These are phyloP conservation scores for Silene uniflora DNA, from an alignment of 148 eudicot species.

Conservation along the genomic window DNA sequence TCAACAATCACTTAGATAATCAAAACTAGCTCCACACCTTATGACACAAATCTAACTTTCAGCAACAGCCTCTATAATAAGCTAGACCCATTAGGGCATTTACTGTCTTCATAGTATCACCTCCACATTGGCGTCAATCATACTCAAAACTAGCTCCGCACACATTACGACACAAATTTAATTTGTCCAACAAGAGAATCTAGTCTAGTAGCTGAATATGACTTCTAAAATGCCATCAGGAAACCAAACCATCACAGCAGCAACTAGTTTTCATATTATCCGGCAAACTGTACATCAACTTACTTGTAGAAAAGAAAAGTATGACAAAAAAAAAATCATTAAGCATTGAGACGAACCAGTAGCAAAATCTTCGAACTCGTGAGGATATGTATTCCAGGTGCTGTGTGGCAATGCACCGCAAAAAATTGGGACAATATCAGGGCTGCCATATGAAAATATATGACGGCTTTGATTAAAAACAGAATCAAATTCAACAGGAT, in stretches of 20 bases:
- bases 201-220: background rate
- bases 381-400: slow-evolving; percentile 92
- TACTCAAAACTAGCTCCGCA: background rate
- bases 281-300: background rate
- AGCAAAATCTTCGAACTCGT: slow-evolving; percentile 93
- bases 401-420: slow-evolving; percentile 82
- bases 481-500: slow-evolving; percentile 98
- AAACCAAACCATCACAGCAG: background rate
- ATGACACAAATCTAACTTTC: too few species aligned
- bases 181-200: background rate
- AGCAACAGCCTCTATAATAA: too few species aligned
- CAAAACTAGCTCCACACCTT: too few species aligned
- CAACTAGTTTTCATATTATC: background rate
- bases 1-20: too few species aligned
- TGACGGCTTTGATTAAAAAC: slow-evolving; percentile 88
- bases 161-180: background rate
- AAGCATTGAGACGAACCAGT: slow-evolving; percentile 44
- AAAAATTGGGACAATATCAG: slow-evolving; percentile 91
- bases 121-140: too few species aligned
- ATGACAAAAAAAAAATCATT: background rate
- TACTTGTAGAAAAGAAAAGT: background rate
- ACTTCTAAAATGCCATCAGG: background rate
- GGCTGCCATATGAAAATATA: slow-evolving; percentile 88
- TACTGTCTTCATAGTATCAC: too few species aligned
- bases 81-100: too few species aligned